Conservation (phyloP, 345 rosid species). For the Luvunga scandens region DNA sequence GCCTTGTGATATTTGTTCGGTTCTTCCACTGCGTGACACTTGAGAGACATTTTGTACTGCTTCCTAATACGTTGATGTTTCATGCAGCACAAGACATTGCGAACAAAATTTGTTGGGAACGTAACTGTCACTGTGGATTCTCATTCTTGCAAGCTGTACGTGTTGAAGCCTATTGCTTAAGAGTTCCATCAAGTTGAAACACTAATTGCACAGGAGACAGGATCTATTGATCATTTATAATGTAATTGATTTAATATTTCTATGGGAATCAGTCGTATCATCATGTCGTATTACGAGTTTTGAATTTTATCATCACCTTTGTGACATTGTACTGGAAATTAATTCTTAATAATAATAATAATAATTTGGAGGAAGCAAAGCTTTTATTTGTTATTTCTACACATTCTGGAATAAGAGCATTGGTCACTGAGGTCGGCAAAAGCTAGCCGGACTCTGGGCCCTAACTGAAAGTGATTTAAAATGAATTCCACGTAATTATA, state of each 20-base stretch:
- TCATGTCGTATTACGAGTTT: background rate
- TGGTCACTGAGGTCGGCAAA: too few relatives aligned
- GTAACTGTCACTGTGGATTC: constrained; percentile 51
- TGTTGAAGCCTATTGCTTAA: constrained; percentile 72
- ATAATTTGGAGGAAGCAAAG: constrained; percentile 3
- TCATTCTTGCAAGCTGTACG: constrained; percentile 72
- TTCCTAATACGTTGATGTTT: constrained; percentile 14
- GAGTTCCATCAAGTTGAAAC: background rate
- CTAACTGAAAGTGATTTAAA: too few relatives aligned
- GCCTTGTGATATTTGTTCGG: background rate
- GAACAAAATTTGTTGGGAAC: constrained; percentile 46
- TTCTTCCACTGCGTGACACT: background rate
- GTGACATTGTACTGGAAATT: background rate
- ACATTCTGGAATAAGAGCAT: too few relatives aligned
- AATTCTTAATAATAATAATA: background rate
- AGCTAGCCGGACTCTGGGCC: too few relatives aligned
- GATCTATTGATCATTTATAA: background rate
- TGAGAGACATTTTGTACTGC: background rate
- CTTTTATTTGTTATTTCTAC: background rate
- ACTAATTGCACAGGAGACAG: background rate
- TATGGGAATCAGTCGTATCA: background rate
- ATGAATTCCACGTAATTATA: too few relatives aligned
- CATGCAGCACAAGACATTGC: constrained; percentile 75
- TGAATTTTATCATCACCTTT: background rate
- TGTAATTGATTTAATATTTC: background rate